Evolutionary conservation across 768 basidiomycete genomes (phyloP), one percentile per base, ranked within the genome.

Genomic region (Scleroderma bovista): DNA sequence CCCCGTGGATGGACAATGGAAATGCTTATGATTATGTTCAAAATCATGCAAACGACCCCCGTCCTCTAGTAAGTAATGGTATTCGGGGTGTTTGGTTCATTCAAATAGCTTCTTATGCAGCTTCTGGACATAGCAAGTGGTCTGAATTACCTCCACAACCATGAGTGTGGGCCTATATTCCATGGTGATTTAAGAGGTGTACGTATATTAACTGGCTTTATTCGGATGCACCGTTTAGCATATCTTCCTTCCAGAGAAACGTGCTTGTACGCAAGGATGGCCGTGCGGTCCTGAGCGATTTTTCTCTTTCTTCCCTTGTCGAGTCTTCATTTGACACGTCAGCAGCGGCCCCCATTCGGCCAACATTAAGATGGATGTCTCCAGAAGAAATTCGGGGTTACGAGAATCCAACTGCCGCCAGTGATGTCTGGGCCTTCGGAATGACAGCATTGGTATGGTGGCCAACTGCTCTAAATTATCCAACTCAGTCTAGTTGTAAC

Each of bases 121-220:
- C 34, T 36, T n/a, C 4, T 36, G 10, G 65, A 68, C 36, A 54
- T 64, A 4, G 64, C 60, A 0, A 43, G 50, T n/a, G 68, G 68
- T 15, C 32, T 69, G 20, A 45, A 59, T 16, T 63, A 66, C 51
- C 53, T 69, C 4, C 67, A 69, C 47, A 24, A 20, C 19, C 34
- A 36, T n/a, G 45, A 58, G 32, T 44, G 57, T 15, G 63, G 63
- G 2, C 63, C 63, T 17, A 60, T 67, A 9, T 56, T 66, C n/a
- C 67, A 69, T 39, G 66, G 67, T 10, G 66, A 69, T 52, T 53
- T 69, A 13, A 36, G 34, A 36, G 34, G 34, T 15, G 34, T 36
- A 36, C n/a, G 34, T 36, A 5, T 36, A 36, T 13, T 13, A 15
- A 13, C 34, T 9, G 9, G 26, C 9, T 36, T 36, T 36, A 13